phyloP scores from a whole-genome alignment of 768 basidiomycete species.

The Myochromella boudieri region DNA sequence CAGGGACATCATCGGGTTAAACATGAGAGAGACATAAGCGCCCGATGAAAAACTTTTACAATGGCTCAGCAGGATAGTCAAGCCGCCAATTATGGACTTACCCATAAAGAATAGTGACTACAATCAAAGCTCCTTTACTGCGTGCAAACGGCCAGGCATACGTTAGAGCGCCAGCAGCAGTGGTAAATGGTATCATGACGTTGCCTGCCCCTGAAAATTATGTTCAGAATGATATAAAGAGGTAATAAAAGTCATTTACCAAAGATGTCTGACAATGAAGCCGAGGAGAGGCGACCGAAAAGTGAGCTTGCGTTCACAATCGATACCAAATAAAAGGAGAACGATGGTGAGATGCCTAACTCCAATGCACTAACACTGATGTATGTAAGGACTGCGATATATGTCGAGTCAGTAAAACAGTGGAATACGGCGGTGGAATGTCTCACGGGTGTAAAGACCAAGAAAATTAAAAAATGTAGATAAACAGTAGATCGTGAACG shows the following conservation, averaged over 20 bases:
- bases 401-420: conserved; percentile 31
- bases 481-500: conserved; percentile 57
- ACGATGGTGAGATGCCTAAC: conserved; percentile 45
- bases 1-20: conserved; percentile 59
- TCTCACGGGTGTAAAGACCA: conserved; percentile 65
- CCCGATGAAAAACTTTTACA: conserved; percentile 56
- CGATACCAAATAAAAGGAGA: conserved; percentile 65
- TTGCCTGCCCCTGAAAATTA: conserved; percentile 58
- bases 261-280: conserved; percentile 51
- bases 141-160: conserved; percentile 70
- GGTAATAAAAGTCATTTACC: too few species aligned
- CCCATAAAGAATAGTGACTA: conserved; percentile 65
- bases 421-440: conserved; percentile 11
- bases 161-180: conserved; percentile 55
- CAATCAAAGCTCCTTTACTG: conserved; percentile 44
- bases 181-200: conserved; percentile 63
- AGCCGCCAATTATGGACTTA: conserved; percentile 18
- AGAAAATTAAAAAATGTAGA: conserved; percentile 60
- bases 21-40: conserved; percentile 55
- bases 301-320: conserved; percentile 68
- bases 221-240: too few species aligned
- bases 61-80: not conserved
- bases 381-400: conserved; percentile 62
- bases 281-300: conserved; percentile 58
- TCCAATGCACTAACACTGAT: conserved; percentile 56